Base-by-base conservation (phyloP, 805 yeast species). In the Suhomyces prunicola region DNA sequence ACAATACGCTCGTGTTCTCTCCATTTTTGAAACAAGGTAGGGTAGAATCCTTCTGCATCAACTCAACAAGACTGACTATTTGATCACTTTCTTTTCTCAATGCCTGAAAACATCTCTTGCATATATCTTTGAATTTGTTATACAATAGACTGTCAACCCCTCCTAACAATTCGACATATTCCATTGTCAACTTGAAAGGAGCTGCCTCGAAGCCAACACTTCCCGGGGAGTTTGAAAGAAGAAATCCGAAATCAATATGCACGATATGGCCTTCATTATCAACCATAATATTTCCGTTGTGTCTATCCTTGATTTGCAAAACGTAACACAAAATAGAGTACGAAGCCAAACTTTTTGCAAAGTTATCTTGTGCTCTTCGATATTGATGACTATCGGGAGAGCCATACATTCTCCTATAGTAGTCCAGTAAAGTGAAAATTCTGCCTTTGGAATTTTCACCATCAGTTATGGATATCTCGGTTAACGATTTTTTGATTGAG, bases 141-240 rank as follows among this genome's bases (percentile, higher is more conserved):
- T 82, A 94, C 49, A 80, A 71, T 22, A 75, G 80, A 17, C 90
- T 82, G 2, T 83, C 85, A 0, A 78, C 51, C 0, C 98, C 98
- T 9, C 96, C 99, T 59, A 94, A 68, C 4, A 94, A 69, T 31
- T 92, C 97, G 22, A 93, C 83, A 61, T 94, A 94, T 63, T 94
- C 99, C 54, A 78, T 77, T 0, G 98, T 90, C 15, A 94, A 76
- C 67, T 94, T 94, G 77, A 94, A 94, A 1, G 99, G 97, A 1
- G 98, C 97, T 1, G 97, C 96, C 66, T 94, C 99, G 67, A 94
- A 92, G 0, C 97, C 97, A 52, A 94, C 91, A 47, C 96, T 87
- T 3, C 99, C 99, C 0, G 99, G 99, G 0, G 97, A 87, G 65
- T 94, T 93, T 0, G 97, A 90, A 2, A 93, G 76, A 66, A 93